Evolutionary conservation across 345 rosid genomes (phyloP), one percentile per base, ranked within the genome.

Genomic region (Reutealis trisperma): DNA sequence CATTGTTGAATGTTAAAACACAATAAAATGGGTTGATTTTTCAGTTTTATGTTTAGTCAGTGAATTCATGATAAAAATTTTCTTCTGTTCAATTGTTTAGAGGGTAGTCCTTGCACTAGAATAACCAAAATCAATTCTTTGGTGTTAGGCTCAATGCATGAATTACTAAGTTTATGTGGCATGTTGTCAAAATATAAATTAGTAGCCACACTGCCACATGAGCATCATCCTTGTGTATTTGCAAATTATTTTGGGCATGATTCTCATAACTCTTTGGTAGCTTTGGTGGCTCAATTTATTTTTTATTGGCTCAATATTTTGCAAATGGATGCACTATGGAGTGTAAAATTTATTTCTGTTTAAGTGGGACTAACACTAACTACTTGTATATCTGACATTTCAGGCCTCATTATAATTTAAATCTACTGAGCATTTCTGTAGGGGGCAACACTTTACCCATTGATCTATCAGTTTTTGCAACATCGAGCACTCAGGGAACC

Each of bases 341-440:
- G 58, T 34, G 16, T 67, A 60, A 34, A 73, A 62, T 32, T 25
- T 54, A 21, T 25, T 47, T 22, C 60, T 60, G 66, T 8, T 54
- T 22, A 58, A 69, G 25, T 79, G 84, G 77, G 66, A 54, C 74
- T 82, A 70, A 86, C 66, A 42, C 76, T 82, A 70, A 86, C 67
- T 70, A 74, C 63, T 57, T 41, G 63, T 34, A 24, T 80, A 54
- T 58, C 74, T 68, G 32, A 72, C 73, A 73, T 85, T 86, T 71
- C 89, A 96, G 99, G 97, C 87, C 97, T 67, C 99, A 96, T 89
- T 96, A 96, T 87, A 96, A 96, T 82, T 88, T 96, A 86, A 85
- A 96, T 73, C 89, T 96, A 58, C 88, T 83, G 84, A 94, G 97
- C 85, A 92, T 96, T 76, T 88, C 97, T 6, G 97, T 96, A 32